Evolutionary conservation across 768 basidiomycete species (phyloP).

Genomic region (Xanthoconium stramineum): DNA sequence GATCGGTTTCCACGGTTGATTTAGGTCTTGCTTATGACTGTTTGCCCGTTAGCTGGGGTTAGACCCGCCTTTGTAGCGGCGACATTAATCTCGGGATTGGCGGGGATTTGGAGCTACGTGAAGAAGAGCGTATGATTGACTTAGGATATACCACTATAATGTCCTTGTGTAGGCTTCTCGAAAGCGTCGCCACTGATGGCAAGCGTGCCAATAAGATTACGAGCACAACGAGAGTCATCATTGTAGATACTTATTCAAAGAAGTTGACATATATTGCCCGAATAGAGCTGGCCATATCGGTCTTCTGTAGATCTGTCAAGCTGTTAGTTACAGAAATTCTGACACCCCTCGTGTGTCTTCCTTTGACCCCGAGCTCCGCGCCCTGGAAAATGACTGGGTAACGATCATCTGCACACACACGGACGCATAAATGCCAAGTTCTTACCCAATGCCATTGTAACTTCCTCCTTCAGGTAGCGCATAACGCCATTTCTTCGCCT

Average conservation of each 20-base stretch:
- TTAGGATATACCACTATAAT: slow-evolving; percentile 41
- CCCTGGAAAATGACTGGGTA: slow-evolving; percentile 39
- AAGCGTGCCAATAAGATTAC: slow-evolving; percentile 30
- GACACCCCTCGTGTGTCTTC: slow-evolving; percentile 37
- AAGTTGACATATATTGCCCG: slow-evolving; percentile 31
- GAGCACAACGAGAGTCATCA: slow-evolving; percentile 15
- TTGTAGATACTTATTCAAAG: slow-evolving; percentile 25
- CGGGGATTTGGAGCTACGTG: slow-evolving; percentile 92
- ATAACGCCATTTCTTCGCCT: slow-evolving; percentile 20
- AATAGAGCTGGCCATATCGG: slow-evolving; percentile 34
- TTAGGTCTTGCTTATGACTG: slow-evolving; percentile 36
- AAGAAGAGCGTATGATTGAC: slow-evolving; percentile 79
- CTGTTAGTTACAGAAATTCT: slow-evolving; percentile 32
- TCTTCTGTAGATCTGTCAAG: slow-evolving; percentile 33
- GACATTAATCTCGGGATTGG: slow-evolving; percentile 82
- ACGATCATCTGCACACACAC: slow-evolving; percentile 35
- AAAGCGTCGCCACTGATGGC: slow-evolving; percentile 12
- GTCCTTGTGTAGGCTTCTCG: slow-evolving; percentile 39
- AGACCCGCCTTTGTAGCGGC: slow-evolving; percentile 87
- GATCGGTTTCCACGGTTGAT: slow-evolving; percentile 34
- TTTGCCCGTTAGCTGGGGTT: slow-evolving; percentile 73
- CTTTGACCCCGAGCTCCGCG: slow-evolving; percentile 40
- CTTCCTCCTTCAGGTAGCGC: slow-evolving; percentile 24
- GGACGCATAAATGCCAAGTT: slow-evolving; percentile 36
- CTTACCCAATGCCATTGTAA: slow-evolving; percentile 31